Conservation (phyloP, 345 rosid species). For the Lepidium africanum region DNA sequence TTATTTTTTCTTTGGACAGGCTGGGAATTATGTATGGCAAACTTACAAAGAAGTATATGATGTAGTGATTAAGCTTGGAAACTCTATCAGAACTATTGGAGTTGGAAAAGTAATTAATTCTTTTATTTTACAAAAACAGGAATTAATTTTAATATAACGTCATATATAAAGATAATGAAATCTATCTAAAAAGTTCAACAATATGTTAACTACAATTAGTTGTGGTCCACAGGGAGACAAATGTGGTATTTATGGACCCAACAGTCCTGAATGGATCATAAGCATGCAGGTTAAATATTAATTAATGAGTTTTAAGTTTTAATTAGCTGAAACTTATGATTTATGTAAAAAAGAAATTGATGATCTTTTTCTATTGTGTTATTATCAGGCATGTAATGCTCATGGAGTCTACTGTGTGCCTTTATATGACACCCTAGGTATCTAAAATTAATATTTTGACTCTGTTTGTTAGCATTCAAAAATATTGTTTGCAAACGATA, state of each 20-base stretch:
- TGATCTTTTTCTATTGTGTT: background rate
- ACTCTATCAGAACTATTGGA: conserved; percentile 74
- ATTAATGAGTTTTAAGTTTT: background rate
- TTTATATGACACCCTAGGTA: conserved; percentile 94
- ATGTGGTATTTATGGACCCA: conserved; percentile 94
- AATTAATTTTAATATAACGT: too few species aligned
- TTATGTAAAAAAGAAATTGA: background rate
- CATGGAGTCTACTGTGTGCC: conserved; percentile 97
- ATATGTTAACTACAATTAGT: background rate
- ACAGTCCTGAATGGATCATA: conserved; percentile 83
- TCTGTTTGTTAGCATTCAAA: too few species aligned
- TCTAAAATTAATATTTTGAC: background rate
- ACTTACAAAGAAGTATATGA: conserved; percentile 78
- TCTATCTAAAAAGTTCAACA: background rate
- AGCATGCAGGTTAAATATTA: conserved; percentile 80
- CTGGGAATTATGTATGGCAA: conserved; percentile 83
- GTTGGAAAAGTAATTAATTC: conserved; percentile 54
- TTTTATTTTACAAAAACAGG: background rate
- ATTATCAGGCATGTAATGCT: conserved; percentile 94
- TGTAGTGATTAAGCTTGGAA: conserved; percentile 71
- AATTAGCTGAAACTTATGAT: background rate
- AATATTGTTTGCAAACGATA: too few species aligned
- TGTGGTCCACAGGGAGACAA: conserved; percentile 49
- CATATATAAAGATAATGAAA: background rate
- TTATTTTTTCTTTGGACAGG: conserved; percentile 33